Evolutionary conservation across 306 rosid genomes (phyloP), one percentile per base, ranked within the genome.

Genomic region (Vigna trinervia): DNA sequence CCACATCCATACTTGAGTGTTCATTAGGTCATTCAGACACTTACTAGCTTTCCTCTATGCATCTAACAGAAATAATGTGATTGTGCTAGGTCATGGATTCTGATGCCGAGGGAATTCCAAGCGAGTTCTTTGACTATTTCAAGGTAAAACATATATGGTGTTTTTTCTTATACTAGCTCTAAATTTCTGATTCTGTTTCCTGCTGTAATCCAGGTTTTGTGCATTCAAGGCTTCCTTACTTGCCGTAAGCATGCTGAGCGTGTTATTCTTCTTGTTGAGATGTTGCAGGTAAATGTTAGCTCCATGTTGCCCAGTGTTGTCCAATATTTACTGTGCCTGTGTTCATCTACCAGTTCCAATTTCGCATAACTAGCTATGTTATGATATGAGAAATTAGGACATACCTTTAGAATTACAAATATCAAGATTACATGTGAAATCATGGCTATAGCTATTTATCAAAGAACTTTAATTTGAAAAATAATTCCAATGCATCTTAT

Each of bases 221-320:
- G 98, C 90, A 94, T 94, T 86, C 98, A 94, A 89, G 98, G 98
- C 78, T 94, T 94, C 86, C 98, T 94, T 81, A 94, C 97, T 59
- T 94, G 98, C 85, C 98, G 94, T 59, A 94, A 94, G 85, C 98
- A 94, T 81, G 98, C 97, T 5, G 98, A 94, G 79, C 94, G 98
- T 32, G 78, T 94, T 80, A 92, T 94, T 85, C 97, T 94, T 81
- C 97, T 94, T 46, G 98, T 94, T 74, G 98, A 94, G 85, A 94
- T 94, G 98, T 89, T 94, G 88, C 97, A 94, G 98, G 98, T 94
- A 68, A 71, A 64, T 34, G 30, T 69, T 39, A 34, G 41, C 71
- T 64, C 71, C 61, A 58, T 67, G 28, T 12, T 51, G 57, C 23
- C 68, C 58, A 36, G 4, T 70, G 12, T 73, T 26, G 38, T 69